phyloP scores from a whole-genome alignment of 331 rosid genomes.

The Cydonia oblonga region DNA sequence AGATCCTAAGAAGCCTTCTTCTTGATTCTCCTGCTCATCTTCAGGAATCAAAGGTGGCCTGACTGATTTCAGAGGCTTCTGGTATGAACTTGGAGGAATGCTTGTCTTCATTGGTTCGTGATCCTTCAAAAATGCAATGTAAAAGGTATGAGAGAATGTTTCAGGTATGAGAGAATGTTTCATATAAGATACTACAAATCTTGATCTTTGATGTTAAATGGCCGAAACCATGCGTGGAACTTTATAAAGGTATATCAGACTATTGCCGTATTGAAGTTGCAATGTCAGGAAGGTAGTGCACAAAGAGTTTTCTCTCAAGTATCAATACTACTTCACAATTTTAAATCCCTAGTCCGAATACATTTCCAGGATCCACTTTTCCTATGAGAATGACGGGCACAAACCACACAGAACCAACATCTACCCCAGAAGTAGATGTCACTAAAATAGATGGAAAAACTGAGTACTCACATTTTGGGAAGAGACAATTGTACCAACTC shows the following conservation, averaged over 20 bases:
- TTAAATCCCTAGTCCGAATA: background rate
- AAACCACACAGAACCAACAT: background rate
- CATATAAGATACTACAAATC: background rate
- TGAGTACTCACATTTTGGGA: slow-evolving; percentile 52
- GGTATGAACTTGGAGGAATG: slow-evolving; percentile 35
- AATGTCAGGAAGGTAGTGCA: background rate
- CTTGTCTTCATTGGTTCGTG: slow-evolving; percentile 25
- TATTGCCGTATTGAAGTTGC: background rate
- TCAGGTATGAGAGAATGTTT: too few relatives aligned
- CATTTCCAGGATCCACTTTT: background rate
- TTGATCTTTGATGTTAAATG: too few relatives aligned
- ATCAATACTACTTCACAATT: background rate
- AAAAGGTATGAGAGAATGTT: background rate
- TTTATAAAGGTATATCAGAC: too few relatives aligned
- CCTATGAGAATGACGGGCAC: background rate
- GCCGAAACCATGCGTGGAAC: too few relatives aligned
- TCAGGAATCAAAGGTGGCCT: slow-evolving; percentile 76
- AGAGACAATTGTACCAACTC: slow-evolving; percentile 57
- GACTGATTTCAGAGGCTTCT: slow-evolving; percentile 57
- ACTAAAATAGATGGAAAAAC: background rate
- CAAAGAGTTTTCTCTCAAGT: background rate
- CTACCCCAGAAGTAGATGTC: background rate
- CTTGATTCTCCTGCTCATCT: slow-evolving; percentile 61
- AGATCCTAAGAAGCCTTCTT: slow-evolving; percentile 70
- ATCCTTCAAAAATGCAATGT: slow-evolving; percentile 32